Evolutionary conservation across 2,329 filamentous ascomycete genomes (phyloP), one percentile per base, ranked within the genome.

Genomic region (Penicillium sp.): DNA sequence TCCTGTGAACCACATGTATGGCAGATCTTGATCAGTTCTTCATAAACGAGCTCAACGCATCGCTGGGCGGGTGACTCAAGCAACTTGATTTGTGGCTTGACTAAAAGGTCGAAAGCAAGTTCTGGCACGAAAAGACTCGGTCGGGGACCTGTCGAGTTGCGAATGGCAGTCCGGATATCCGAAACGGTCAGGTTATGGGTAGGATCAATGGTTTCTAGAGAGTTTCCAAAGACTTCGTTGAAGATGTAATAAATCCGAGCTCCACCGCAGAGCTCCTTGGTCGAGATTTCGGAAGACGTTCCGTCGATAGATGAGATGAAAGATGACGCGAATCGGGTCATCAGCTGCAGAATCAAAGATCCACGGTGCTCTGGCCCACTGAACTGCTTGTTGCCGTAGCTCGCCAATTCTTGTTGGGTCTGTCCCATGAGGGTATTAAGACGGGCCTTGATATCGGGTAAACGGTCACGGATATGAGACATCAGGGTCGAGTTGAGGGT

Each of bases 371-470:
- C 94, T 72, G 96, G 96, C 64, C 94, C 94, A 58, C 90, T 96
- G 70, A 99, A 99, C 64, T 96, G 90, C 78, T 94, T 96, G 70
- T 97, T 95, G 30, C 94, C 94, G 69, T 99, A 99, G 73, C 93
- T 96, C 36, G 94, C 94, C 51, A 99, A 82, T 73, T 99, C 94
- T 77, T 99, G 94, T 70, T 99, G 94, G 42, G 94, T 97, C 75
- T 99, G 94, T n/a, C 94, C 94, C 94, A 99, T 99, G 45, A 99
- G 79, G 1, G 94, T 99, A 74, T 99, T 99, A 55, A 99, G 81
- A 49, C 94, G 87, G 43, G 94, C 94, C 76, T 99, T 99, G 79
- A 99, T 99, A 72, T 99, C 94, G 24, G 94, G 94, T 64, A 99
- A 78, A 40, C 94, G 86, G 70, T 99, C 94, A 54, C 94, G 89